Base-by-base conservation (phyloP, 805 yeast species). In the Brettanomyces bruxellensis region DNA sequence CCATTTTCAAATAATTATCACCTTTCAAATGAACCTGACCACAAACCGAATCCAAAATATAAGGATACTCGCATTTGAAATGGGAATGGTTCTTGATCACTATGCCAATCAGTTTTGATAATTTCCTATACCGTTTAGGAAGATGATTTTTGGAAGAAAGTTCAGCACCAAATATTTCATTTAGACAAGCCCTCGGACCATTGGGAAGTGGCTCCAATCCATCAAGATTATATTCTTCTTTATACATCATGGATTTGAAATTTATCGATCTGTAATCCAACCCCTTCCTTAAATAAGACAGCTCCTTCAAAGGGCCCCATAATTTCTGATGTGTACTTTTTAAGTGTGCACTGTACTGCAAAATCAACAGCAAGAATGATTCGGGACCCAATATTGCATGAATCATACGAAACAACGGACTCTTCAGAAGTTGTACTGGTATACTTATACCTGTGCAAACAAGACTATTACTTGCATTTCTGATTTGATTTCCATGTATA, bases 361-460 rank as follows among this genome's bases (percentile, higher is more conserved):
- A 40, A 3, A 79, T 14, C 22, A 79, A 41, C 6, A 66, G 47
- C 4, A 69, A 41, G 54, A 80, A 79, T 1, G 48, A 46, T 1
- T 47, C 47, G 6, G 60, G 55, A 0, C 82, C 83, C 2, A 78
- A 50, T 1, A 60, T 30, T 3, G 47, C 49, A 47, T 65, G 74
- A 0, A 79, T 45, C 3, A 55, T 50, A 30, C 67, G 67, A 79
- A 86, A 80, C 3, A 57, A 50, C 3, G 63, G 52, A 4, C 66
- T 56, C 48, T 77, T 78, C 18, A 83, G 50, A 2, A 58, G 45
- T 14, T 67, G 61, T 3, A 68, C 67, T 24, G 62, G 61, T n/a
- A 70, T 60, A 49, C 71, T 76, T 6, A 62, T 56, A 5, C 64
- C 58, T 1, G 54, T 51, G 34, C 71, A 62, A 40, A 65, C 65